A percentile compares a stretch with the other conserved stretches of the same genome.
These are phyloP conservation scores for Copromyces sp. DNA, from an alignment of 495 filamentous ascomycete genomes.

Conservation along the genomic window DNA sequence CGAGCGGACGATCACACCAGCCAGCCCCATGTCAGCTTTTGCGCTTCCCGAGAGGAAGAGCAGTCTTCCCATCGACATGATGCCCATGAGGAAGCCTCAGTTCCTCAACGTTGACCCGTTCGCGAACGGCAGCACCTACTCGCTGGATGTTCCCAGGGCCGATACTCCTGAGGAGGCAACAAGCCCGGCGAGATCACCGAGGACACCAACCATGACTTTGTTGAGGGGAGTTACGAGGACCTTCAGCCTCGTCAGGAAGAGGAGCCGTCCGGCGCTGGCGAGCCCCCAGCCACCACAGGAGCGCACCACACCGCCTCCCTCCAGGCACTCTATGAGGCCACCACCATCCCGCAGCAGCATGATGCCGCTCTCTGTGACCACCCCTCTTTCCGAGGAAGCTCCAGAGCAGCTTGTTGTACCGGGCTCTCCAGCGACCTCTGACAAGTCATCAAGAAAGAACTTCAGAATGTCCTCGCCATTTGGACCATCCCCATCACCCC, in stretches of 20 bases:
- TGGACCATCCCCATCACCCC: not conserved
- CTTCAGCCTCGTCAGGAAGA: conserved; percentile 35
- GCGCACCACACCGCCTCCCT: not conserved
- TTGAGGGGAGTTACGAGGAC: conserved; percentile 36
- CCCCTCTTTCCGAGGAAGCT: not conserved
- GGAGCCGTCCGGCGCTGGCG: conserved; percentile 34
- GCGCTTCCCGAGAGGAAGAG: conserved; percentile 22
- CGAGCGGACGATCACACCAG: conserved; percentile 22
- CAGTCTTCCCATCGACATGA: conserved; percentile 23
- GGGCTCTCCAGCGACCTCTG: not conserved
- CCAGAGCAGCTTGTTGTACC: not conserved
- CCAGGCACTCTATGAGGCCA: not conserved
- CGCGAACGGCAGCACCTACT: conserved; percentile 28
- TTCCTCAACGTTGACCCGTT: conserved; percentile 41
- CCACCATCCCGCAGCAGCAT: not conserved
- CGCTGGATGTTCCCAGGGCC: conserved; percentile 20
- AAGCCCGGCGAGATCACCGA: conserved; percentile 19
- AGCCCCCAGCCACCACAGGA: conserved; percentile 2
- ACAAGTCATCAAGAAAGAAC: not conserved
- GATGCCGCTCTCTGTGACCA: not conserved
- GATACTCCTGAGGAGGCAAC: conserved; percentile 13
- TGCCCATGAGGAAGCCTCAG: conserved; percentile 26
- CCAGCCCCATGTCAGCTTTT: conserved; percentile 15
- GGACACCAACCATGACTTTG: conserved; percentile 26
- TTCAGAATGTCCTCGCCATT: not conserved